A percentile compares a stretch with the other conserved stretches of the same genome.
These are phyloP conservation scores for Pseudocercospora pini-densiflorae DNA, from an alignment of 2,329 filamentous ascomycete species.

Conservation along the genomic window DNA sequence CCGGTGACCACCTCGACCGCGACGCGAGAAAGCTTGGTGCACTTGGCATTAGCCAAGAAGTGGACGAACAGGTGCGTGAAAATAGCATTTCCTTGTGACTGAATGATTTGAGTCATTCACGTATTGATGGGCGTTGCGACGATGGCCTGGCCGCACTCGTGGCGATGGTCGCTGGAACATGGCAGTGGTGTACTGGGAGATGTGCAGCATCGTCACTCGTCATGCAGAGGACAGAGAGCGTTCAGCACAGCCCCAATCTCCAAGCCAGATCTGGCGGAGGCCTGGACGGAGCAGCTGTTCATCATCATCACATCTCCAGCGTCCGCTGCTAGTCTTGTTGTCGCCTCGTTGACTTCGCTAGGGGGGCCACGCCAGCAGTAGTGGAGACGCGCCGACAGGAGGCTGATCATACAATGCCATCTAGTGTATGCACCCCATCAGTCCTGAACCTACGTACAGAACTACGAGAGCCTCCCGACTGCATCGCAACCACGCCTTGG, in stretches of 20 bases:
- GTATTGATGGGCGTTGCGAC: background rate
- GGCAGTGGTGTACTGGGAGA: background rate
- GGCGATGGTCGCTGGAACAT: background rate
- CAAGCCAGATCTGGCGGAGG: background rate
- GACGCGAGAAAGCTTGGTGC: conserved; percentile 8
- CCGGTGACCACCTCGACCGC: conserved; percentile 6
- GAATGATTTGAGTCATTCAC: background rate
- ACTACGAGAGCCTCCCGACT: background rate
- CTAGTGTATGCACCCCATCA: background rate
- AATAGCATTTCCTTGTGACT: background rate
- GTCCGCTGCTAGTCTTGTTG: background rate
- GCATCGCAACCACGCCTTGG: conserved; percentile 1
- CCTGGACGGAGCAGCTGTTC: background rate
- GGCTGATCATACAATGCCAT: conserved; percentile 5
- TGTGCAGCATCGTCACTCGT: background rate
- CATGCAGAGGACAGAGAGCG: background rate
- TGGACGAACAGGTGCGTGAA: conserved; percentile 9
- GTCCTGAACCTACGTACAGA: background rate
- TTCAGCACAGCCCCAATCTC: conserved; percentile 4
- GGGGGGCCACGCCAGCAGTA: background rate
- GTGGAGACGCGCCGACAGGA: background rate
- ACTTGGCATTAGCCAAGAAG: conserved; percentile 7
- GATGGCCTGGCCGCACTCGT: background rate
- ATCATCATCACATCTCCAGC: conserved; percentile 1
- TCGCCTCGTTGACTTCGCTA: conserved; percentile 1